phyloP scores from a whole-genome alignment of 1,284 basidiomycete genomes.

The Entoloma clypeatum region DNA sequence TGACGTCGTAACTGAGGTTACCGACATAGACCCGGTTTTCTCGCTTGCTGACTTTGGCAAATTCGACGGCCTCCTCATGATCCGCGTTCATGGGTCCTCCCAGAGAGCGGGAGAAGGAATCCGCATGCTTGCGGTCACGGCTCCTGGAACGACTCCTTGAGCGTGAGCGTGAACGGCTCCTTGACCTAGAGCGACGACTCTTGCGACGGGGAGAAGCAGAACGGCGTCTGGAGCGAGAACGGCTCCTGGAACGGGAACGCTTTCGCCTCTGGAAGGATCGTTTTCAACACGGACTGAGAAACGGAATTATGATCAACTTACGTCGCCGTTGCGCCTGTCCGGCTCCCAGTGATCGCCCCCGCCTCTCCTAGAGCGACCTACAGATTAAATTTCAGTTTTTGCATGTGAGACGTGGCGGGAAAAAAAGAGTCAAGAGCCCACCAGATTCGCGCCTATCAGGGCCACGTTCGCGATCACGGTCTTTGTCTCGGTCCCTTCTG shows the following conservation, averaged over 20 bases:
- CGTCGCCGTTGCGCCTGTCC: slow-evolving; percentile 60
- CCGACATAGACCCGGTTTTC: slow-evolving; percentile 98
- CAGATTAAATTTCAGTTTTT: slow-evolving; percentile 8
- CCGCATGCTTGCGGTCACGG: slow-evolving; percentile 56
- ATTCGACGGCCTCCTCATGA: slow-evolving; percentile 84
- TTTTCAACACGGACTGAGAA: slow-evolving; percentile 6
- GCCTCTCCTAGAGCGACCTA: slow-evolving; percentile 40
- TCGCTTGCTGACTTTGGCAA: slow-evolving; percentile 91
- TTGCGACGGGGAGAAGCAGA: slow-evolving; percentile 64
- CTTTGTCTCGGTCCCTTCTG: slow-evolving; percentile 37
- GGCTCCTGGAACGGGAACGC: slow-evolving; percentile 52
- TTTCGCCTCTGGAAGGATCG: slow-evolving; percentile 34
- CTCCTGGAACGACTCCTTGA: slow-evolving; percentile 61
- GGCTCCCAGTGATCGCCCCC: slow-evolving; percentile 77
- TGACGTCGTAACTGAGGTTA: slow-evolving; percentile 96
- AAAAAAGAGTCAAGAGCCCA: slow-evolving; percentile 27
- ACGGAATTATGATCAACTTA: slow-evolving; percentile 30
- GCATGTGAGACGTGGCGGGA: not conserved
- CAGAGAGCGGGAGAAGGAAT: slow-evolving; percentile 72
- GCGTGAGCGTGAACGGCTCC: slow-evolving; percentile 44
- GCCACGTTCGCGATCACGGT: slow-evolving; percentile 29
- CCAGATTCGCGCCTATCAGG: slow-evolving; percentile 55
- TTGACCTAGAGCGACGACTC: slow-evolving; percentile 52
- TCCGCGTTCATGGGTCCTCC: slow-evolving; percentile 91
- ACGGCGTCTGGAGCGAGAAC: slow-evolving; percentile 63